Conservation (phyloP, 1,139 yeast species). For the Blastobotrys illinoisensis region DNA sequence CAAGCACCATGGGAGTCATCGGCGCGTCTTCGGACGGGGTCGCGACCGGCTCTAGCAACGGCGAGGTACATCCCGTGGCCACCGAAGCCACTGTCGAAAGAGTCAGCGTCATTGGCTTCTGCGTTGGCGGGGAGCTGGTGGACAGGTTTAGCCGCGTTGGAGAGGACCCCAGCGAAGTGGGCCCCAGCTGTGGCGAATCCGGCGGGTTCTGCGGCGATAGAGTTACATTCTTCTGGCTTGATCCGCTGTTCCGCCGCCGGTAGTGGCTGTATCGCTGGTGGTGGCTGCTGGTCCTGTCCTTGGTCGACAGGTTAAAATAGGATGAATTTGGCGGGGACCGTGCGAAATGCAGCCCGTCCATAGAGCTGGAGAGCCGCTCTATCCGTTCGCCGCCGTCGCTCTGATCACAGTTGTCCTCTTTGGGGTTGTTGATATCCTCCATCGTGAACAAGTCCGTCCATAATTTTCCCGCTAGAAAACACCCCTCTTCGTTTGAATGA, state of each 20-base stretch:
- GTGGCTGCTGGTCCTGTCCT: neutral
- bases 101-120: neutral
- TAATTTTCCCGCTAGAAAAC: neutral
- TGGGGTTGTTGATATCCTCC: neutral
- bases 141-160: neutral
- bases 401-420: neutral
- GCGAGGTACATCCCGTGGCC: conserved; percentile 1
- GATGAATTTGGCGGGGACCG: neutral
- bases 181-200: conserved; percentile 4
- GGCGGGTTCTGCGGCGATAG: neutral
- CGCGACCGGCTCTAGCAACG: conserved; percentile 6
- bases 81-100: neutral
- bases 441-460: neutral
- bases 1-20: conserved; percentile 11
- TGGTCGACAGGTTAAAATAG: neutral
- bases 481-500: neutral
- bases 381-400: neutral
- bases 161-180: conserved; percentile 3
- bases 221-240: neutral
- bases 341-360: neutral
- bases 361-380: neutral
- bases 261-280: neutral
- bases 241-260: neutral
- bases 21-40: conserved; percentile 9
- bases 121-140: neutral